Conservation (phyloP, 805 yeast species). For the Candida railenensis region DNA sequence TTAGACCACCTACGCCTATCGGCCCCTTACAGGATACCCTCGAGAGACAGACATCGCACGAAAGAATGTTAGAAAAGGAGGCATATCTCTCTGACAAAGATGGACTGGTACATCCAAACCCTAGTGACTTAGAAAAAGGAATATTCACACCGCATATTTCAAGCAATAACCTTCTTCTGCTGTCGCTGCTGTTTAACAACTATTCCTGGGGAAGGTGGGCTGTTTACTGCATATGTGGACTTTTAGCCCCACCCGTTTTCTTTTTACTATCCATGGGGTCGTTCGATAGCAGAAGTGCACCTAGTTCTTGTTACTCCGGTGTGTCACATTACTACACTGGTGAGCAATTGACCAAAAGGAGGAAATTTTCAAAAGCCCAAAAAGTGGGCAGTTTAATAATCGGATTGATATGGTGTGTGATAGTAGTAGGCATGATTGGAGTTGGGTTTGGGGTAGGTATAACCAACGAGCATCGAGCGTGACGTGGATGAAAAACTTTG, state of each 20-base stretch:
- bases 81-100: constrained; percentile 7
- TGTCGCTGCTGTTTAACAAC: background rate
- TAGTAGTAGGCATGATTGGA: constrained; percentile 38
- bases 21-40: constrained; percentile 12
- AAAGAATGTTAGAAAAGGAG: constrained; percentile 13
- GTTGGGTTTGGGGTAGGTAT: constrained; percentile 36
- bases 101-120: background rate
- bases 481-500: background rate
- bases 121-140: background rate
- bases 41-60: constrained; percentile 13
- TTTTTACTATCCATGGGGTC: constrained; percentile 34
- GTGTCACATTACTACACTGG: constrained; percentile 2
- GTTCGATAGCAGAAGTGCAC: constrained; percentile 27
- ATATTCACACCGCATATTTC: constrained; percentile 6
- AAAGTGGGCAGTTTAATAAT: constrained; percentile 27
- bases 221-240: constrained; percentile 28
- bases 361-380: constrained; percentile 21
- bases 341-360: constrained; percentile 4
- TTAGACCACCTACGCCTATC: constrained; percentile 1
- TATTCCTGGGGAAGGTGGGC: constrained; percentile 17
- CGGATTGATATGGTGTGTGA: constrained; percentile 33
- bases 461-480: background rate
- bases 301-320: constrained; percentile 20
- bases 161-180: background rate
- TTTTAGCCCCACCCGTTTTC: constrained; percentile 38